Base-by-base conservation (phyloP, 345 rosid genomes). In the Fremontodendron californicum region DNA sequence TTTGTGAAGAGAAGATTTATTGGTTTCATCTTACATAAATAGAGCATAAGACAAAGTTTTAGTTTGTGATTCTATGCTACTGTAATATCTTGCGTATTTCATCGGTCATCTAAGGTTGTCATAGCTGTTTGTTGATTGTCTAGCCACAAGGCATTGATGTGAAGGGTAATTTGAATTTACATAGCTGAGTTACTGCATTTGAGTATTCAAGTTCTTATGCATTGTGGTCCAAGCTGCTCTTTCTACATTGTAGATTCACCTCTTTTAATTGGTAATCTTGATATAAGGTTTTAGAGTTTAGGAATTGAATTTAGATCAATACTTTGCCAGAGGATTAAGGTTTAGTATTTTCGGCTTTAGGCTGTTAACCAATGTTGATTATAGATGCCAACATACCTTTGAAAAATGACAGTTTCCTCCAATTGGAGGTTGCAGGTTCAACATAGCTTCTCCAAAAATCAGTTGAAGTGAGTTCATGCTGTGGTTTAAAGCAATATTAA, bases 101-200 rank as follows among this genome's bases (percentile, higher is more conserved):
- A 9, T 19, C n/a, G 70, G 45, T 39, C 71, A 9, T 43, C 29
- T n/a, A n/a, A 65, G 71, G 48, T 39, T n/a, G 16, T 23, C 48
- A 11, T 65, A 21, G 43, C 71, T n/a, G 43, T 39, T 39, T 65
- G 71, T 65, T 65, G 71, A n/a, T 65, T 65, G 48, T 65, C 29
- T 39, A 21, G 71, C 29, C 29, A 65, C 29, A 39, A 39, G 16
- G 15, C 48, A 19, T 65, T 19, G 16, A 21, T n/a, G 25, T 10
- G 29, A 65, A 65, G 48, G 71, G 31, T 39, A n/a, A n/a, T 9
- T 65, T 65, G 49, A 65, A 19, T 39, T 65, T 39, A 62, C 42
- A 39, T n/a, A 39, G 25, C 46, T 39, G 27, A 39, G 49, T 4
- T 65, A 1, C 23, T 62, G 67, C 67, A 16, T 31, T 33, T 60